These are phyloP conservation scores for Fusarium brachygibbosum DNA, from an alignment of 2,329 filamentous ascomycete genomes.

Conservation along the genomic window DNA sequence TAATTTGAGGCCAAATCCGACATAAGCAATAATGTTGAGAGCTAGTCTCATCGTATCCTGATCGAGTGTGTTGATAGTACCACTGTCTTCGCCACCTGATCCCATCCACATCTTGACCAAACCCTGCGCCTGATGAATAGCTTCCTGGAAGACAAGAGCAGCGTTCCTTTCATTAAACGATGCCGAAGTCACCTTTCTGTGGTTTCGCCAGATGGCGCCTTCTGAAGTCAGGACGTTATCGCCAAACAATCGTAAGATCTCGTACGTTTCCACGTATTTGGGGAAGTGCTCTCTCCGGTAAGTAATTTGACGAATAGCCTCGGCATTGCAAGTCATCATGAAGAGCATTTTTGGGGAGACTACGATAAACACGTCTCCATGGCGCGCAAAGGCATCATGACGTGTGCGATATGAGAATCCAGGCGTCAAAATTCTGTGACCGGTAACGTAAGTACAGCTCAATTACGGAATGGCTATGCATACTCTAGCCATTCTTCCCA, in stretches of 20 bases:
- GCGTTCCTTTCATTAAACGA: slow-evolving; percentile 85
- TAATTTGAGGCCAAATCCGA: slow-evolving; percentile 76
- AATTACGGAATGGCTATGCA: slow-evolving; percentile 45
- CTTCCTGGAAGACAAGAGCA: slow-evolving; percentile 73
- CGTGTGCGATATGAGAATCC: slow-evolving; percentile 72
- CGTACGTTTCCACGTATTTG: slow-evolving; percentile 55
- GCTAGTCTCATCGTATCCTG: slow-evolving; percentile 74
- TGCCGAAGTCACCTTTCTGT: slow-evolving; percentile 78
- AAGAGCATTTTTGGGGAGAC: slow-evolving; percentile 69
- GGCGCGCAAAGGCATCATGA: slow-evolving; percentile 68
- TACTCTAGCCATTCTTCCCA: slow-evolving; percentile 73
- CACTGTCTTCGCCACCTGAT: slow-evolving; percentile 37
- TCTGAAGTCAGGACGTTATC: slow-evolving; percentile 80
- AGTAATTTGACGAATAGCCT: slow-evolving; percentile 75
- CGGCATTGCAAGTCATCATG: slow-evolving; percentile 72
- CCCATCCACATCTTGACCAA: slow-evolving; percentile 72
- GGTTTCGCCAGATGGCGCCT: slow-evolving; percentile 76
- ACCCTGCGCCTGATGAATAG: slow-evolving; percentile 71
- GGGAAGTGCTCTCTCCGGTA: slow-evolving; percentile 77
- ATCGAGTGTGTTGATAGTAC: slow-evolving; percentile 68
- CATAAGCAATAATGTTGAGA: slow-evolving; percentile 71
- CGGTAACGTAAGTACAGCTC: slow-evolving; percentile 16
- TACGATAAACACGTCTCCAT: slow-evolving; percentile 75
- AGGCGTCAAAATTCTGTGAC: slow-evolving; percentile 64
- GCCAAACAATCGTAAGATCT: slow-evolving; percentile 67